These are phyloP conservation scores for Fragosphaeria purpurea DNA, from an alignment of 2,329 filamentous ascomycete genomes.

Conservation along the genomic window DNA sequence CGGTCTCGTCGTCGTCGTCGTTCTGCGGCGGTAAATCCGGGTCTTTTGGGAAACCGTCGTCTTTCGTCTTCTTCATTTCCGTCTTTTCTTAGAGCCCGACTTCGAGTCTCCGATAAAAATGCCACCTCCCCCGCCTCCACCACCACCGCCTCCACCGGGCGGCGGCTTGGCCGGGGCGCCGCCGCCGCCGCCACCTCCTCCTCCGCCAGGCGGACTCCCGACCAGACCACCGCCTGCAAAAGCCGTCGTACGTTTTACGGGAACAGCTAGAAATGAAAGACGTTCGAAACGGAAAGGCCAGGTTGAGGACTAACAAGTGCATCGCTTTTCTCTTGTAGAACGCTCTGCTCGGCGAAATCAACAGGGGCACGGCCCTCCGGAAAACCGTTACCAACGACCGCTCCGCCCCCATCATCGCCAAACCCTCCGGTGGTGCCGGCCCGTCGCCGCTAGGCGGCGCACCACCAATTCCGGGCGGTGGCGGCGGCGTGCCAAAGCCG, in stretches of 20 bases:
- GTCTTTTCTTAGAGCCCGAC: too few species aligned
- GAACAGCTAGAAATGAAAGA: too few species aligned
- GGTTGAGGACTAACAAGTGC: too few species aligned
- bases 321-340: conserved; percentile 43
- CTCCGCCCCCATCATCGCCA: conserved; percentile 64
- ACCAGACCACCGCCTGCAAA: conserved; percentile 43
- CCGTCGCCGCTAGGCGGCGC: conserved; percentile 61
- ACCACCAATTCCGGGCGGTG: conserved; percentile 59
- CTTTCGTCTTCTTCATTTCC: too few species aligned
- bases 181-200: conserved; percentile 41
- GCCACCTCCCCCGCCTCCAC: conserved; percentile 20
- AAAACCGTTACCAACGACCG: conserved; percentile 88
- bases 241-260: conserved; percentile 12
- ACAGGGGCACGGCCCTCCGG: conserved; percentile 68
- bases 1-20: too few species aligned
- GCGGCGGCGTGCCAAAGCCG: conserved; percentile 38
- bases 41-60: too few species aligned
- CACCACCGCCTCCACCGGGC: conserved; percentile 11
- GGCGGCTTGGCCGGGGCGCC: conserved; percentile 24
- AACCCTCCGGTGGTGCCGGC: conserved; percentile 36
- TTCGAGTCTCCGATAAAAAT: conserved; percentile 12
- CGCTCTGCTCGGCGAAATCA: conserved; percentile 79
- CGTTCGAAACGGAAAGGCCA: too few species aligned
- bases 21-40: too few species aligned
- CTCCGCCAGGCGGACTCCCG: conserved; percentile 55